phyloP scores from a whole-genome alignment of 306 rosid species.

The Bauhinia variegata region DNA sequence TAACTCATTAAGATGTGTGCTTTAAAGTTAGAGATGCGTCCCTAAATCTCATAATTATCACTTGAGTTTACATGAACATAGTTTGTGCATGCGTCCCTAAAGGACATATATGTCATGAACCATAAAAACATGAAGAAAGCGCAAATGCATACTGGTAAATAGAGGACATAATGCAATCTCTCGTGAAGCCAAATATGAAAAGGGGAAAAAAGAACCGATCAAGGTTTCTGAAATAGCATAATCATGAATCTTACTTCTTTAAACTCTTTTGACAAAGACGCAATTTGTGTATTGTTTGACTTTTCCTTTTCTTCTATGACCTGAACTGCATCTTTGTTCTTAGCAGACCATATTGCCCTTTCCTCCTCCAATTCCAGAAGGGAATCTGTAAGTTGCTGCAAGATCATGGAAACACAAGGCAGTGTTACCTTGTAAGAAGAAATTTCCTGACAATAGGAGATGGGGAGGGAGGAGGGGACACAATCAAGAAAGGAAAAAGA shows the following conservation, averaged over 20 bases:
- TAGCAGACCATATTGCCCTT: conserved; percentile 81
- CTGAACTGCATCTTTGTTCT: conserved; percentile 72
- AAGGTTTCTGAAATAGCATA: conserved; percentile 21
- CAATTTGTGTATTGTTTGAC: conserved; percentile 48
- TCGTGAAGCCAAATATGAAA: conserved; percentile 6
- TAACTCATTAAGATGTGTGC: conserved; percentile 13
- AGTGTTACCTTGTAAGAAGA: conserved; percentile 25
- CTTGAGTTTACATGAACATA: conserved; percentile 1
- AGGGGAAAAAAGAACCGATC: conserved; percentile 23
- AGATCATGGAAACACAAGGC: conserved; percentile 39
- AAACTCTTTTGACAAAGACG: conserved; percentile 59
- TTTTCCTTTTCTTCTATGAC: conserved; percentile 66
- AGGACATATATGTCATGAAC: conserved; percentile 4
- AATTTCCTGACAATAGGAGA: conserved; percentile 15
- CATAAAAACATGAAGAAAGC: background rate
- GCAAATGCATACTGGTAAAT: conserved; percentile 1
- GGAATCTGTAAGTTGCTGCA: conserved; percentile 85
- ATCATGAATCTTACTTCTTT: conserved; percentile 55
- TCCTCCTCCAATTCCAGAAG: conserved; percentile 94
- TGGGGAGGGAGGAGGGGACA: background rate
- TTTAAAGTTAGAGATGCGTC: background rate
- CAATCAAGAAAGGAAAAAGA: conserved; percentile 22
- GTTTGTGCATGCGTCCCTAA: background rate
- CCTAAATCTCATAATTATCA: background rate
- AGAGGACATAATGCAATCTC: conserved; percentile 11